Evolutionary conservation across 2,329 filamentous ascomycete species (phyloP).

Genomic region (Scytalidium lignicola): DNA sequence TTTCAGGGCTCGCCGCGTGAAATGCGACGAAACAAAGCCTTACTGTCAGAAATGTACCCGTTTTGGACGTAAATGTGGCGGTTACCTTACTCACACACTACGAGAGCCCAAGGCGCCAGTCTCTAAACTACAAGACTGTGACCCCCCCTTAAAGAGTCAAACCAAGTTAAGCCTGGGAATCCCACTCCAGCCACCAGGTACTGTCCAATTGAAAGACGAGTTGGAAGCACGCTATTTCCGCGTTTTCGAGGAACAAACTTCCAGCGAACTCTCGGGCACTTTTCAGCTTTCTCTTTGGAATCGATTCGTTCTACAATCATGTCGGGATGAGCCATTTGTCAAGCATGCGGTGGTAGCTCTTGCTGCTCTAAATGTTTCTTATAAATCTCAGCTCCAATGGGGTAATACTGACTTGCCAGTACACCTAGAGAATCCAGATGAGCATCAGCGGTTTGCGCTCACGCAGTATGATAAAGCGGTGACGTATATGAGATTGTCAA

Average conservation of each 20-base stretch:
- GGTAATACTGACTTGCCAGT: background rate
- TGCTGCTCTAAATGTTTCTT: constrained; percentile 9
- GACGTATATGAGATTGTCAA: constrained; percentile 9
- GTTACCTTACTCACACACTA: constrained; percentile 3
- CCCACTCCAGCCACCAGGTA: constrained; percentile 2
- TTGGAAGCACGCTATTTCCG: constrained; percentile 8
- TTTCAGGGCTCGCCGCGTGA: constrained; percentile 11
- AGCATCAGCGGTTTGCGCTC: constrained; percentile 11
- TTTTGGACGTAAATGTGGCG: constrained; percentile 8
- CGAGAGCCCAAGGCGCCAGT: constrained; percentile 3
- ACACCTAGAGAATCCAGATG: background rate
- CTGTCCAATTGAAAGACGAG: constrained; percentile 1
- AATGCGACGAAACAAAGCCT: constrained; percentile 12
- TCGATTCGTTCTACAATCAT: constrained; percentile 9
- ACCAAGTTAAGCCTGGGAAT: background rate
- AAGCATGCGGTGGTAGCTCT: constrained; percentile 11
- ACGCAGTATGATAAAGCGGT: constrained; percentile 9
- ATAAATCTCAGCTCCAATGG: constrained; percentile 2
- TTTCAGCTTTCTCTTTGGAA: constrained; percentile 11
- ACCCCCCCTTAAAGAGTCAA: background rate
- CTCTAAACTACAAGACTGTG: background rate
- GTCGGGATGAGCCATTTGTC: constrained; percentile 9
- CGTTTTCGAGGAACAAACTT: constrained; percentile 7
- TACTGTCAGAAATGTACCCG: constrained; percentile 8
- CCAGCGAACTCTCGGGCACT: constrained; percentile 6